Evolutionary conservation across 768 basidiomycete species (phyloP).

Genomic region (Boletus bicolor): DNA sequence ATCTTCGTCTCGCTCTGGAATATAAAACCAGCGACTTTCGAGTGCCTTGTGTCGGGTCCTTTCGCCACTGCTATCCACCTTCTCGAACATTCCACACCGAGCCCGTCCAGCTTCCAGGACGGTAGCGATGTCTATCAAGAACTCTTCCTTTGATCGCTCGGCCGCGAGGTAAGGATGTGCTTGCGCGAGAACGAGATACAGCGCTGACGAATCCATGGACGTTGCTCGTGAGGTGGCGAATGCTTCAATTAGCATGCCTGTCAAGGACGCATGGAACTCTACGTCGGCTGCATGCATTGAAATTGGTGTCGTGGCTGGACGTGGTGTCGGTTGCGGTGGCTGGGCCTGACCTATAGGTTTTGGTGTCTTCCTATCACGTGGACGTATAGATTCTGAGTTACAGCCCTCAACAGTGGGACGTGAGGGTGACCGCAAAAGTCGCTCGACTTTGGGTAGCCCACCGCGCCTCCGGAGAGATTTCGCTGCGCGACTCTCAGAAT

Average conservation of each 20-base stretch:
- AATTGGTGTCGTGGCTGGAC: background rate
- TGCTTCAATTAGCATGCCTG: conserved; percentile 67
- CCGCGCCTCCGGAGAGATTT: background rate
- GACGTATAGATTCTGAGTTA: background rate
- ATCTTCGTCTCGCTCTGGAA: conserved; percentile 68
- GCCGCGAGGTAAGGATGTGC: conserved; percentile 50
- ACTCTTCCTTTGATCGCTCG: conserved; percentile 37
- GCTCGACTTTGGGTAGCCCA: background rate
- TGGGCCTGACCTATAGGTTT: background rate
- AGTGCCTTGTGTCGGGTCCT: conserved; percentile 50
- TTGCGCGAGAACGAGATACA: conserved; percentile 52
- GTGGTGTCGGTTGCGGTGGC: background rate
- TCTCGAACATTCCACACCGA: conserved; percentile 64
- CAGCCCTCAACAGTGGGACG: background rate
- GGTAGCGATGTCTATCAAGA: conserved; percentile 46
- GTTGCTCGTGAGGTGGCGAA: conserved; percentile 73
- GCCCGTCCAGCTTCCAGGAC: conserved; percentile 46
- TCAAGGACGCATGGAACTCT: conserved; percentile 42
- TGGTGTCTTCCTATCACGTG: conserved; percentile 4
- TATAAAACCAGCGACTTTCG: conserved; percentile 63
- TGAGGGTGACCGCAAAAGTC: conserved; percentile 12
- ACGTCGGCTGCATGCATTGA: conserved; percentile 15
- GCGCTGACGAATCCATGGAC: conserved; percentile 51
- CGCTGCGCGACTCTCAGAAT: background rate
- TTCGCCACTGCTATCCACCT: conserved; percentile 63